Conservation (phyloP, 208 protist genomes). For the Wallacemonas sp. region DNA sequence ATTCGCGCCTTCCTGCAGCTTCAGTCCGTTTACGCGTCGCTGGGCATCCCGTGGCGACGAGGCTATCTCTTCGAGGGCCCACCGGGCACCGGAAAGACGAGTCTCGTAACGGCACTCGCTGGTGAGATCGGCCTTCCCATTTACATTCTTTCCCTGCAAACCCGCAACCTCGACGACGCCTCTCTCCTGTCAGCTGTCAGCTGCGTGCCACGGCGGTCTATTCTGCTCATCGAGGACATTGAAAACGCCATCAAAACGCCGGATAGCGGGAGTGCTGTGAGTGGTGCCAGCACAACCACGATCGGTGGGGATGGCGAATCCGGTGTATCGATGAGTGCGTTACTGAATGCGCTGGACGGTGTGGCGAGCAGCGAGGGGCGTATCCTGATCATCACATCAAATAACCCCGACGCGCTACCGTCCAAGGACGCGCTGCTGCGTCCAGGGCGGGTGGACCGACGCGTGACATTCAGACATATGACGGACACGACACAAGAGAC, state of each 20-base stretch:
- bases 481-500: conserved; percentile 24
- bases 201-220: conserved; percentile 63
- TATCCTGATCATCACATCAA: conserved; percentile 95
- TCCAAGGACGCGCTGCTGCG: conserved; percentile 89
- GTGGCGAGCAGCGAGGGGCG: conserved; percentile 91
- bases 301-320: conserved; percentile 15
- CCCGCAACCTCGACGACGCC: conserved; percentile 78
- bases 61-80: conserved; percentile 94
- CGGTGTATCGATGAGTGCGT: conserved; percentile 89
- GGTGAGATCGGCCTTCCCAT: conserved; percentile 88
- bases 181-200: conserved; percentile 81
- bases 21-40: conserved; percentile 74
- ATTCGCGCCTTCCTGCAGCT: conserved; percentile 78
- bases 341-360: conserved; percentile 96
- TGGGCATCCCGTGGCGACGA: conserved; percentile 94
- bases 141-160: conserved; percentile 89
- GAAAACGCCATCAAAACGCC: conserved; percentile 82
- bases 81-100: conserved; percentile 94
- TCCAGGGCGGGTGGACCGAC: conserved; percentile 92
- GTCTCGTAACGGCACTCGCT: conserved; percentile 91
- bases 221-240: conserved; percentile 95
- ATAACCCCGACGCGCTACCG: conserved; percentile 83
- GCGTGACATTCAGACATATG: conserved; percentile 52
- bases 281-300: not conserved
- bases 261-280: not conserved